phyloP scores from a whole-genome alignment of 148 eudicot species.

The Hydrangea macrophylla region DNA sequence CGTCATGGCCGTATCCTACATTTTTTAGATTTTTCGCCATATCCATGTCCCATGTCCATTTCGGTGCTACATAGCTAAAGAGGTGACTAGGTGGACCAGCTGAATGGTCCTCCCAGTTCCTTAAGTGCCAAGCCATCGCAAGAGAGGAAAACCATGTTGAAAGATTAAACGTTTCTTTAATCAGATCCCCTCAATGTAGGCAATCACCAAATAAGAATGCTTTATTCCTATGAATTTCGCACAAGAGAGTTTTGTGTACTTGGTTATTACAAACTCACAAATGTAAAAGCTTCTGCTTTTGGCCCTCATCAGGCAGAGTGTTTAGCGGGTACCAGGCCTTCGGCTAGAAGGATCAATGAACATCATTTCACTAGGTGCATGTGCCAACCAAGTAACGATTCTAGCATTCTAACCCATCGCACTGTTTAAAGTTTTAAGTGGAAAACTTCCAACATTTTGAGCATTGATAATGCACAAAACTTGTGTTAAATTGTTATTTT shows the following conservation, averaged over 20 bases:
- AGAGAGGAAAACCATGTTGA: too few species aligned
- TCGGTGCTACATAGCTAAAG: too few species aligned
- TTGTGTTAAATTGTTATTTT: too few species aligned
- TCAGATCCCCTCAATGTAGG: not conserved
- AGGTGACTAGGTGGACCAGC: not conserved
- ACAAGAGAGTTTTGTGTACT: not conserved
- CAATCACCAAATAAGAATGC: not conserved
- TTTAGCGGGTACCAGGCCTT: too few species aligned
- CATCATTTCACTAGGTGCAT: not conserved
- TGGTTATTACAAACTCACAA: not conserved
- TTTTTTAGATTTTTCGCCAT: too few species aligned
- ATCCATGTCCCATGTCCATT: too few species aligned
- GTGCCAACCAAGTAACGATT: not conserved
- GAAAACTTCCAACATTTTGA: too few species aligned
- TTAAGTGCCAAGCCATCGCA: not conserved
- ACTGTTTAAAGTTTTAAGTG: too few species aligned
- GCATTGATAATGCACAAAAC: too few species aligned
- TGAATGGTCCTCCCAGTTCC: not conserved
- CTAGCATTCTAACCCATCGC: not conserved
- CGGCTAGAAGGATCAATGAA: conserved; percentile 1
- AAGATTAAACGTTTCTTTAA: not conserved
- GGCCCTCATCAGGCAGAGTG: not conserved
- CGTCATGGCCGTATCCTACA: too few species aligned
- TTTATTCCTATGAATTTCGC: too few species aligned
- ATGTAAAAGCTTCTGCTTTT: not conserved